Evolutionary conservation across 805 yeast genomes (phyloP).

Genomic region (Blastobotrys americana): DNA sequence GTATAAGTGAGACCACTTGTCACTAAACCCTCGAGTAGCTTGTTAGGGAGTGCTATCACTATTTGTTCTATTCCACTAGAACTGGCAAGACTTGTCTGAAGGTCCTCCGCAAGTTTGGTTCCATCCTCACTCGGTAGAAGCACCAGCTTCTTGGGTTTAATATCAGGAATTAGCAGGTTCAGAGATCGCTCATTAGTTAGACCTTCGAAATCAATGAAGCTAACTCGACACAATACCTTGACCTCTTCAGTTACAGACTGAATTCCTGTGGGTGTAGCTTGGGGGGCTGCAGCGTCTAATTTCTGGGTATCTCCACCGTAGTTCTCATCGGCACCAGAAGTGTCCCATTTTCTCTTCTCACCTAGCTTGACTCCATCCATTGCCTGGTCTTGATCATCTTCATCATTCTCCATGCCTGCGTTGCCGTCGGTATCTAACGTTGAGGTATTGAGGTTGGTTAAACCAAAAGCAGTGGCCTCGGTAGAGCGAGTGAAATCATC

Average conservation of each 20-base stretch:
- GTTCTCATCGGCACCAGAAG: slow-evolving; percentile 2
- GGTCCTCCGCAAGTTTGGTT: background rate
- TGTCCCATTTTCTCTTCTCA: slow-evolving; percentile 33
- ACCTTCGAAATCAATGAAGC: slow-evolving; percentile 77
- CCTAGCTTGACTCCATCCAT: slow-evolving; percentile 28
- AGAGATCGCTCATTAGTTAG: slow-evolving; percentile 78
- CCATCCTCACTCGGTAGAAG: slow-evolving; percentile 38
- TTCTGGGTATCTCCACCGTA: slow-evolving; percentile 43
- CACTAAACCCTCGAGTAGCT: slow-evolving; percentile 18
- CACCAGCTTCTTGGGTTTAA: slow-evolving; percentile 71
- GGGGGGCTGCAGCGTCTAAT: slow-evolving; percentile 41
- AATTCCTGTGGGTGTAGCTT: slow-evolving; percentile 37
- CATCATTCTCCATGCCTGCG: slow-evolving; percentile 25
- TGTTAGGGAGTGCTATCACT: slow-evolving; percentile 14
- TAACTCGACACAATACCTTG: slow-evolving; percentile 58
- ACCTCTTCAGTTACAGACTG: slow-evolving; percentile 34
- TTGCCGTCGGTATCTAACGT: slow-evolving; percentile 9
- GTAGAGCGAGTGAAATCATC: slow-evolving; percentile 46
- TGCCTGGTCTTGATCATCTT: slow-evolving; percentile 19
- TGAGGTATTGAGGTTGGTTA: background rate
- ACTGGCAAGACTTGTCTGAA: slow-evolving; percentile 6
- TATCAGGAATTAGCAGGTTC: slow-evolving; percentile 63
- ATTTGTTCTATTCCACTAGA: slow-evolving; percentile 22
- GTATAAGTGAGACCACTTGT: slow-evolving; percentile 43
- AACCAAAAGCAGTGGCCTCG: slow-evolving; percentile 11